Percentiles rank a stretch among this genome's conserved stretches.
These are phyloP conservation scores for Pinus tabuliformis DNA, from an alignment of 75 land plant species.

Conservation along the genomic window DNA sequence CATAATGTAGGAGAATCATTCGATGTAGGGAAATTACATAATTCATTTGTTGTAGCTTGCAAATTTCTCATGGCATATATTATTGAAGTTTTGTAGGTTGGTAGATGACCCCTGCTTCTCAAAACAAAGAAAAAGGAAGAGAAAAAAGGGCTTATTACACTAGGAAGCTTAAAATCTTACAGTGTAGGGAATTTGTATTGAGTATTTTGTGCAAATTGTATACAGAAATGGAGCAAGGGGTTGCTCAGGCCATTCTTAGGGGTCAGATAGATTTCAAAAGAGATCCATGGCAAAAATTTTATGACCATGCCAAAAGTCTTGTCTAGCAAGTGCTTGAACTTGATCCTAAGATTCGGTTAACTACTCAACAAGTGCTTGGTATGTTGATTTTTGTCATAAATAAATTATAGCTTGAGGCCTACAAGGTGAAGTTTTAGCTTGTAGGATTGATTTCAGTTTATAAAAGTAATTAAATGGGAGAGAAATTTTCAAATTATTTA, in stretches of 20 bases:
- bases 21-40: conserved; percentile 70
- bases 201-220: too few relatives aligned
- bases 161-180: too few relatives aligned
- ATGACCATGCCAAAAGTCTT: conserved; percentile 73
- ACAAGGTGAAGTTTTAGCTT: neutral
- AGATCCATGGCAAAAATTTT: conserved; percentile 12
- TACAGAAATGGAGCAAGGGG: too few relatives aligned
- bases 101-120: too few relatives aligned
- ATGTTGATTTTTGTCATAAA: conserved; percentile 4
- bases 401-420: neutral
- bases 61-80: too few relatives aligned
- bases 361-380: conserved; percentile 80
- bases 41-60: too few relatives aligned
- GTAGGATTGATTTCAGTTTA: neutral
- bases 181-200: too few relatives aligned
- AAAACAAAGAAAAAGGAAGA: too few relatives aligned
- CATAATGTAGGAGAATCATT: conserved; percentile 76
- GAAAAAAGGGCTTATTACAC: too few relatives aligned
- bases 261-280: too few relatives aligned
- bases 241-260: too few relatives aligned
- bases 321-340: conserved; percentile 80
- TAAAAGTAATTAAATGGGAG: neutral
- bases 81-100: too few relatives aligned
- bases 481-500: neutral
- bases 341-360: conserved; percentile 64